Evolutionary conservation across 805 yeast genomes (phyloP), one percentile per base, ranked within the genome.

Genomic region (Kluyveromyces dobzhanskii): DNA sequence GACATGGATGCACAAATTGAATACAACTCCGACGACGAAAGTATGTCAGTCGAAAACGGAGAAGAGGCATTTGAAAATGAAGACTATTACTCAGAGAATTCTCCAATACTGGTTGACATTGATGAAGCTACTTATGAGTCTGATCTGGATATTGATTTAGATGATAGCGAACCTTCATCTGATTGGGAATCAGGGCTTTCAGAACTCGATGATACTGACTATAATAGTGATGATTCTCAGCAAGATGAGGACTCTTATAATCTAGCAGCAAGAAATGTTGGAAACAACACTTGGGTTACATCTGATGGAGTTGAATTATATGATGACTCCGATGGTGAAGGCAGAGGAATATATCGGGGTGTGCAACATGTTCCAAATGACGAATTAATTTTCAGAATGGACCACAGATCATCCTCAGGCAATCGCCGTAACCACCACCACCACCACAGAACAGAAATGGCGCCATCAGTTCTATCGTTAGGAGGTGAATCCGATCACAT

Each of bases 101-200:
- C 35, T n/a, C 27, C 37, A n/a, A 30, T 39, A 27, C 27, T 38
- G 27, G 44, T 52, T 2, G 54, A 53, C 32, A 52, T 53, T 16
- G 56, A 50, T 26, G 60, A 48, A 18, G 51, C 49, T 13, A 59
- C 44, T 9, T 56, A 52, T 27, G 60, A 50, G 5, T 58, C 64
- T 4, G 67, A 54, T 17, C 49, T 61, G 24, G 59, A 58, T 10
- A 57, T 53, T 30, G 69, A 61, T 18, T 38, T 53, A 18, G 53
- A 52, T 38, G 66, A 61, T 21, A 53, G 54, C 41, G 57, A 60
- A 31, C 62, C 61, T 9, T 62, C 54, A 18, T 53, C 62, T 1
- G 62, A 53, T 30, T 59, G 62, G 59, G 66, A 62, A 38, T 57
- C 62, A 3, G 63, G 62, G 0, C 49, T 61, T 7, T 59, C 64